Evolutionary conservation across 73 alveolate genomes (phyloP), one percentile per base, ranked within the genome.

Genomic region (Paramecium primaurelia): DNA sequence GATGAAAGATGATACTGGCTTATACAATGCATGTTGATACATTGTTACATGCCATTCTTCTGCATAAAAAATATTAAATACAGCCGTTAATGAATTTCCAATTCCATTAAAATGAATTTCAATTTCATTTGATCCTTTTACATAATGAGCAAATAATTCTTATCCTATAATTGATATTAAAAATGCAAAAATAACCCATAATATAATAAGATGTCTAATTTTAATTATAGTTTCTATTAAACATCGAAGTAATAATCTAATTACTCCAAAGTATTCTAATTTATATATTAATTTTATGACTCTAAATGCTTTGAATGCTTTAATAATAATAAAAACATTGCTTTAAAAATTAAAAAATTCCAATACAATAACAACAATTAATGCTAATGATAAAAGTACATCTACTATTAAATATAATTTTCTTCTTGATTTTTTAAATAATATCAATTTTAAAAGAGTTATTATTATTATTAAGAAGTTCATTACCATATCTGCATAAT

Each of bases 41-140:
- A 89, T 89, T 14, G 94, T 34, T 16, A 89, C 59, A 89, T 89
- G 94, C 94, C 94, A 89, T 71, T 89, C 94, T 89, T 89, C 94
- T 22, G 58, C 75, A 49, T 89, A 89, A 71, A 89, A 89, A 2
- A 89, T 89, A 12, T 59, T 58, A 25, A 89, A 59, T 30, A 89
- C 94, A 20, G 94, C 94, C 60, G 71, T 59, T 30, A 89, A 38
- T 12, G 92, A 22, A 89, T 89, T 83, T 14, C 80, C 80, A 6
- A 89, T 34, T 22, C 92, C 88, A 58, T 89, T 89, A 51, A 45
- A 89, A 89, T 89, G 91, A 5, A 80, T 47, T 20, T 25, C 71
- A 80, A 80, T 80, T 26, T 44, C 91, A 2, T 9, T 9, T 20
- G 91, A 44, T 80, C 58, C 77, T 49, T 40, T 2, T 1, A 80